A percentile compares a stretch with the other conserved stretches of the same genome.
Evolutionary conservation across 257 asterid species (phyloP).

Genomic region (Voacanga thouarsii): DNA sequence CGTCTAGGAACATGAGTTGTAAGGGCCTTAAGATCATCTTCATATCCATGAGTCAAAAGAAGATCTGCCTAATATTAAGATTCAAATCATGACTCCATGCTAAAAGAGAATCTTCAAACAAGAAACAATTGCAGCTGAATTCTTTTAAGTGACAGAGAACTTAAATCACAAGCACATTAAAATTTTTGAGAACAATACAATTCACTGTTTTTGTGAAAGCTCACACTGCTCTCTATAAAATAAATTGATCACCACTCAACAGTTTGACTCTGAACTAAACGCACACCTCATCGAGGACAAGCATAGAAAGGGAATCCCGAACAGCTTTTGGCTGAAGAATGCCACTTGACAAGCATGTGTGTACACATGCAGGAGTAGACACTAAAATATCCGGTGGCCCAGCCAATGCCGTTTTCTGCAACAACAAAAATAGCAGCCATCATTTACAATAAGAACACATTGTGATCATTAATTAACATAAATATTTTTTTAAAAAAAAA

Average conservation of each 20-base stretch:
- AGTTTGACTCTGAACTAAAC: background rate
- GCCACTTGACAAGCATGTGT: conserved; percentile 56
- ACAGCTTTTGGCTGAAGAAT: conserved; percentile 61
- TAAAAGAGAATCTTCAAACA: background rate
- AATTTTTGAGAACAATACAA: background rate
- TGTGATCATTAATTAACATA: background rate
- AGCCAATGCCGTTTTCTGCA: conserved; percentile 72
- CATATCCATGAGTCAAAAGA: conserved; percentile 88
- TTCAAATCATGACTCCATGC: conserved; percentile 16
- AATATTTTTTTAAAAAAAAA: too few relatives aligned
- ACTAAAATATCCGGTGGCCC: conserved; percentile 77
- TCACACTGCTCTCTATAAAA: background rate
- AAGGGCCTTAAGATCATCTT: conserved; percentile 79
- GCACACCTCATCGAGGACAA: conserved; percentile 91
- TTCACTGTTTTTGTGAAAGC: background rate
- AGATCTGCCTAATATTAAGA: conserved; percentile 82
- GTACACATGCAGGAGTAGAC: conserved; percentile 87
- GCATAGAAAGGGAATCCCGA: conserved; percentile 76
- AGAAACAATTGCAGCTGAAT: background rate
- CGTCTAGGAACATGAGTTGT: conserved; percentile 71
- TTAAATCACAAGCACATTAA: background rate
- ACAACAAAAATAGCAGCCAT: conserved; percentile 7
- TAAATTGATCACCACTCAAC: background rate
- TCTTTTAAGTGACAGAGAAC: background rate
- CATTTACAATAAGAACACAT: background rate